Evolutionary conservation across 2,329 filamentous ascomycete species (phyloP).

Genomic region (Penicillium sp.): DNA sequence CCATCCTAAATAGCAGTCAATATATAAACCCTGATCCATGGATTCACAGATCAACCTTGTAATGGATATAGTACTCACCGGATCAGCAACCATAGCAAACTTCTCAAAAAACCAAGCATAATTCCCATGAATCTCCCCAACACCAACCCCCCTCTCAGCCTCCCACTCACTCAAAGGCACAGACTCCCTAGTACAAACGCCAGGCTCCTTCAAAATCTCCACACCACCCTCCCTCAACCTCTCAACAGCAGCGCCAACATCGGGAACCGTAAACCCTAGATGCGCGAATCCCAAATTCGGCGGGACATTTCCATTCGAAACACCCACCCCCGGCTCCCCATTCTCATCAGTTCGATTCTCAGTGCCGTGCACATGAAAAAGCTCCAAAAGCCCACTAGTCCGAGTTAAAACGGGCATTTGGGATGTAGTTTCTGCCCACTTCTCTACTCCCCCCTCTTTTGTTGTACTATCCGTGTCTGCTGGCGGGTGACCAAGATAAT

Average conservation of each 20-base stretch:
- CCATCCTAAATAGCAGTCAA: slow-evolving; percentile 28
- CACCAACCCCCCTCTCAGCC: slow-evolving; percentile 31
- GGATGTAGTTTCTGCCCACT: slow-evolving; percentile 31
- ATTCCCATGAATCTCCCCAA: slow-evolving; percentile 34
- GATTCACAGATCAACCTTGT: too few species aligned
- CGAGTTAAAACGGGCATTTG: slow-evolving; percentile 27
- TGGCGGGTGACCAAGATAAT: slow-evolving; percentile 41
- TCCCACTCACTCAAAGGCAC: slow-evolving; percentile 39
- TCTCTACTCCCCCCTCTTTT: slow-evolving; percentile 18
- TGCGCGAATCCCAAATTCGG: slow-evolving; percentile 40
- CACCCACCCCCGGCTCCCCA: slow-evolving; percentile 6
- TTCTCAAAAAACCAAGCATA: slow-evolving; percentile 37
- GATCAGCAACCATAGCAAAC: slow-evolving; percentile 42
- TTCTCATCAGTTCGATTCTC: slow-evolving; percentile 17
- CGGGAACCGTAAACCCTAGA: slow-evolving; percentile 41
- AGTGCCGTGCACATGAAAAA: slow-evolving; percentile 40
- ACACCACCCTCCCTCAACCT: slow-evolving; percentile 32
- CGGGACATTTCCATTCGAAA: slow-evolving; percentile 34
- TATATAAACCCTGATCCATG: not conserved
- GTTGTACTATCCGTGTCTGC: slow-evolving; percentile 18
- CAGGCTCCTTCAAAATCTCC: slow-evolving; percentile 37
- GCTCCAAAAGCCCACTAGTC: slow-evolving; percentile 37
- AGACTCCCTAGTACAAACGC: slow-evolving; percentile 26
- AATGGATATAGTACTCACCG: slow-evolving; percentile 27
- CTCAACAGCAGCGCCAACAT: slow-evolving; percentile 32